Evolutionary conservation across 495 filamentous ascomycete species (phyloP), one percentile per base, ranked within the genome.

Genomic region (Annulohypoxylon stygium): DNA sequence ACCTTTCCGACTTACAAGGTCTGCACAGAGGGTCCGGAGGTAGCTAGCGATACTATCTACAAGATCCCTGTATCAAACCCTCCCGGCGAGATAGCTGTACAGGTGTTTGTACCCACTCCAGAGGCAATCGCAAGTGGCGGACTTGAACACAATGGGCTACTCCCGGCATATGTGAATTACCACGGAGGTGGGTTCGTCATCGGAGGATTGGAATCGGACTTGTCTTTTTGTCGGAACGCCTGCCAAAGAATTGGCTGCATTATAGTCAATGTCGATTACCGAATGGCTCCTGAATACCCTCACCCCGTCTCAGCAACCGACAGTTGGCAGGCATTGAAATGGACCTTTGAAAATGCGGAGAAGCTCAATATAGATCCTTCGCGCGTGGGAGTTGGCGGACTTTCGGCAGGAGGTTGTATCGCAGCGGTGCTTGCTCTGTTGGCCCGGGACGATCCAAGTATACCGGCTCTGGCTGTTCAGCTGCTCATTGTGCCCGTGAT

Each of bases 171-270:
- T 1, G 84, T 92, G 53, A 90, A 91, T 53, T 90, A 88, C 74
- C 83, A 92, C 65, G 90, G 90, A 9, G 90, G 90, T 10, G 90
- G 90, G 1, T 92, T 92, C 69, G 90, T 89, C 0, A 81, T 92
- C 23, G 90, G 90, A 1, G 82, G 76, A 11, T 75, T 89, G 1
- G 86, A 85, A 11, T 88, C 90, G 64, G 90, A 92, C 71, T 81
- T 83, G 50, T 84, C 86, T 36, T 91, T 90, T 84, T 85, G 87
- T 10, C 77, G 81, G 30, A 81, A 82, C 37, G 78, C 90, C 1
- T 76, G 88, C n/a, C 75, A 79, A 34, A 78, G 86, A 12, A 82
- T 86, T 18, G 82, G 82, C 9, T 90, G 88, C 36, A 60, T 85
- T 25, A 84, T 92, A 10, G 66, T 82, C 16, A 81, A 81, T 45